These are phyloP conservation scores for Rosa persica DNA, from an alignment of 306 rosid species.

Conservation along the genomic window DNA sequence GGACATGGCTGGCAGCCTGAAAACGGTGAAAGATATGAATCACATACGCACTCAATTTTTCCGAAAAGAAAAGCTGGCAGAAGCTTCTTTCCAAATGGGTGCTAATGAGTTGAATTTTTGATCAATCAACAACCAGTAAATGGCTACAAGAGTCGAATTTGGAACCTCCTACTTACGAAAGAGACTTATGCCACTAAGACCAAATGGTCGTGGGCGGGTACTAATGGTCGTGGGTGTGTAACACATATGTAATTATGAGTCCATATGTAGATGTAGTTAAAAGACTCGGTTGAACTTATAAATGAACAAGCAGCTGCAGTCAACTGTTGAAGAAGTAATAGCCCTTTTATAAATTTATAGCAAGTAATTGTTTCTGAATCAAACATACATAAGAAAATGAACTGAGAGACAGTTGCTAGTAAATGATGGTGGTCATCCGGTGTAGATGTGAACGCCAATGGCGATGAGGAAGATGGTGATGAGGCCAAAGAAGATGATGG, in stretches of 20 bases:
- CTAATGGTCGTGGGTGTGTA: background rate
- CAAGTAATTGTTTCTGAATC: background rate
- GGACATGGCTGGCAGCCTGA: background rate
- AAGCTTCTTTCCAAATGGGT: background rate
- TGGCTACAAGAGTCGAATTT: background rate
- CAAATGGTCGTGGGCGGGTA: background rate
- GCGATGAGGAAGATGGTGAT: constrained; percentile 63
- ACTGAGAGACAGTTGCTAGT: background rate
- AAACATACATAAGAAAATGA: background rate
- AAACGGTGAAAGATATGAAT: background rate
- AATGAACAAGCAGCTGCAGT: background rate
- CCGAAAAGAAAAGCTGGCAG: too few relatives aligned
- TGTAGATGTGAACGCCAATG: constrained; percentile 57
- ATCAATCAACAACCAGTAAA: background rate
- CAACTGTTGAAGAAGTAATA: background rate
- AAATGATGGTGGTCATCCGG: constrained; percentile 33
- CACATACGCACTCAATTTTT: background rate
- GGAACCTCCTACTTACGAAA: background rate
- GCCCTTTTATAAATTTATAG: background rate
- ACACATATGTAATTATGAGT: too few relatives aligned
- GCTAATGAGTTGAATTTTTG: background rate
- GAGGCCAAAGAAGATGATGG: constrained; percentile 67
- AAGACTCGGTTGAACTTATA: background rate
- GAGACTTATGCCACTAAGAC: background rate
- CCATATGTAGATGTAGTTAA: too few relatives aligned